Conservation (phyloP, 352 stramenopile genomes). For the Globisporangium mamillatum region DNA sequence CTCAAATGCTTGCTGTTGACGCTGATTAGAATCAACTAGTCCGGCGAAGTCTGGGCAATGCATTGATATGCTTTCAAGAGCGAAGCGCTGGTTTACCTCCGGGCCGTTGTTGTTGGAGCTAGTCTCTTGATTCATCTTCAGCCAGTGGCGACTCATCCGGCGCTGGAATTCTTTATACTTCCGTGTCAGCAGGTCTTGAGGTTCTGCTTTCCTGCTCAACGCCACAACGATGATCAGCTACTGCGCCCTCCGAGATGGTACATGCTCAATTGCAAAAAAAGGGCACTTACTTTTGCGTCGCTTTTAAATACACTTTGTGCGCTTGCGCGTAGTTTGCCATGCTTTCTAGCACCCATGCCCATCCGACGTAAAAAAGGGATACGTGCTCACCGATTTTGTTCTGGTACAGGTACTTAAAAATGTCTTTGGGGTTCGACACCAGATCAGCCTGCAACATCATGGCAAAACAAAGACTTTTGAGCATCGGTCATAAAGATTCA, state of each 20-base stretch:
- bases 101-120: constrained; percentile 17
- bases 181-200: constrained; percentile 57
- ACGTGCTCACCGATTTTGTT: constrained; percentile 84
- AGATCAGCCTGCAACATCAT: constrained; percentile 59
- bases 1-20: constrained; percentile 57
- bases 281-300: constrained; percentile 73
- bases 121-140: constrained; percentile 57
- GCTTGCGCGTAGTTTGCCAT: constrained; percentile 79
- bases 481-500: not conserved
- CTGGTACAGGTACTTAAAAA: constrained; percentile 88
- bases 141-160: constrained; percentile 80
- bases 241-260: not conserved
- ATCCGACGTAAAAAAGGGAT: constrained; percentile 84
- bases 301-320: constrained; percentile 86
- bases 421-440: constrained; percentile 84
- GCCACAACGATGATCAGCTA: not conserved
- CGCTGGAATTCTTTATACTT: constrained; percentile 86
- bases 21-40: constrained; percentile 52
- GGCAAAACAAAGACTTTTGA: constrained; percentile 1
- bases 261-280: not conserved
- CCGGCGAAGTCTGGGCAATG: constrained; percentile 51
- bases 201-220: constrained; percentile 55
- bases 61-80: constrained; percentile 59
- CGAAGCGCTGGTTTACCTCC: constrained; percentile 53
- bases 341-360: constrained; percentile 81